Evolutionary conservation across 2,329 filamentous ascomycete species (phyloP), one percentile per base, ranked within the genome.

Genomic region (Trichoderma polysporum): DNA sequence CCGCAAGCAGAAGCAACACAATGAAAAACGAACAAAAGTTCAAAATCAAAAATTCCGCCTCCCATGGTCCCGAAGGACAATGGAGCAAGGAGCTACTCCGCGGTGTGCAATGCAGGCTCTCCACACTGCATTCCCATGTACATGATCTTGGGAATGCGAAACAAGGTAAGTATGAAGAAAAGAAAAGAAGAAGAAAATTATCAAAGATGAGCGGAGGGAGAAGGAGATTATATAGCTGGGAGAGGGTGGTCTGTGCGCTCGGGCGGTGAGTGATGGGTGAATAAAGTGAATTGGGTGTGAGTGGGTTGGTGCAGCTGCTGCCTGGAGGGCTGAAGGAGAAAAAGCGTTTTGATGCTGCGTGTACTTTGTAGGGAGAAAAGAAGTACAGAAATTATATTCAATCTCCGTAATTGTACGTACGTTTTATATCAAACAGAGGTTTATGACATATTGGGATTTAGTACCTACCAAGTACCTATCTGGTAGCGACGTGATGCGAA

Each of bases 131-230:
- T 69, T 63, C 70, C 71, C 74, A 76, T 69, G 75, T 76, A 80
- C 79, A 72, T 83, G 82, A 84, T 74, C 81, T 73, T 74, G 76
- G 71, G 66, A 69, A 63, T 69, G 75, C 77, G 73, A 74, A 77
- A 77, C 78, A 83, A 84, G 81, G 81, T 84, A 84, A 84, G 82
- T 84, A 83, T 84, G 79, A 81, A 79, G 77, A 80, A 76, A 74
- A 57, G 73, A 77, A 77, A 71, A 62, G 68, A 74, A 74, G 71
- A 71, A 67, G 57, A 65, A 62, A 64, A 49, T 69, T 47, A 3
- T 12, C 27, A 60, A 67, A 52, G 56, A 3, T 2, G 15, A 17
- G 2, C 35, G 59, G 45, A 25, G 37, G 22, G 35, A 25, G 27
- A 19, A 25, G 19, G 39, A 6, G 2, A 29, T 56, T 68, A 61